Conservation (phyloP, 805 yeast species). For the Schizosaccharomyces cryophilus region DNA sequence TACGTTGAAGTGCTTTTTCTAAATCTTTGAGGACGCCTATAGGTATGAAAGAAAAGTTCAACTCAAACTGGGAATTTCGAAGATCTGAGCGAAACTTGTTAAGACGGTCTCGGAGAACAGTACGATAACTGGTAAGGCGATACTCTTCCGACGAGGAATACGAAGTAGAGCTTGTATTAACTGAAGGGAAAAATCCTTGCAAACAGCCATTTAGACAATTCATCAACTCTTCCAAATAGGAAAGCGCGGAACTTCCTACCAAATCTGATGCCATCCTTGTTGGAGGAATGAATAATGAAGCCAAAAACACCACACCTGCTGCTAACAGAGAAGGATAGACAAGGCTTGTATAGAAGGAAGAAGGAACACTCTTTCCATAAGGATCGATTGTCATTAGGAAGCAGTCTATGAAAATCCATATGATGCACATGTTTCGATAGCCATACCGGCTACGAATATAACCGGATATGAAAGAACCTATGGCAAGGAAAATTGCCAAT, state of each 20-base stretch:
- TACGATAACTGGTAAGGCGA: not conserved
- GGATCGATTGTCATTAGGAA: not conserved
- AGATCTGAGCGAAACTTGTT: not conserved
- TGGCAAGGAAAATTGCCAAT: not conserved
- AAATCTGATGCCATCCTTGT: not conserved
- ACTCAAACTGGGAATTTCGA: not conserved
- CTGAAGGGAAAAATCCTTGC: not conserved
- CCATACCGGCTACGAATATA: constrained; percentile 2
- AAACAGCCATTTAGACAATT: not conserved
- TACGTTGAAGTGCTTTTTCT: not conserved
- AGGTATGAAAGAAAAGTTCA: not conserved
- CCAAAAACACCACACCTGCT: not conserved
- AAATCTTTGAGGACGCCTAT: not conserved
- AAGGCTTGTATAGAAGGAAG: not conserved
- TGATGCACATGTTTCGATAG: not conserved
- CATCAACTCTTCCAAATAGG: not conserved
- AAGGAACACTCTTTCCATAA: not conserved
- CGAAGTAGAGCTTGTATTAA: not conserved
- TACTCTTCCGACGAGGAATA: not conserved
- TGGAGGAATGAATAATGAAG: not conserved
- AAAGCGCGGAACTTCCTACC: not conserved
- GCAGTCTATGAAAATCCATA: not conserved
- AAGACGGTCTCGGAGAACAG: not conserved
- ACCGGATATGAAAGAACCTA: not conserved
- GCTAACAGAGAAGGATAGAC: not conserved